A percentile compares a stretch with the other conserved stretches of the same genome.
Evolutionary conservation across 2,329 filamentous ascomycete genomes (phyloP).

Genomic region (Neonectria sp.): DNA sequence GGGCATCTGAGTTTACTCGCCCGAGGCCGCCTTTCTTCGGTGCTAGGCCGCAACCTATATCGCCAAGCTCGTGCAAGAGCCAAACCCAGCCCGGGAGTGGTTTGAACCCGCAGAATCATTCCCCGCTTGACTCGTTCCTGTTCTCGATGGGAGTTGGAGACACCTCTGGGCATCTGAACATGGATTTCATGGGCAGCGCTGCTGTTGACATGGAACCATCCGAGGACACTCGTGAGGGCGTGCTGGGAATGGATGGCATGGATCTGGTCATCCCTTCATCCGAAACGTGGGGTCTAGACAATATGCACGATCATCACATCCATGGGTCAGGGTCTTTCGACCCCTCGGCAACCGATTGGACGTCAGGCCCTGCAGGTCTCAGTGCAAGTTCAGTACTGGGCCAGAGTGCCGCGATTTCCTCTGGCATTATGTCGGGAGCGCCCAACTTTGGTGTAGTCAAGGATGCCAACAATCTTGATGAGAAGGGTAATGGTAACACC

Average conservation of each 20-base stretch:
- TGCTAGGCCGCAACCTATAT: conserved; percentile 35
- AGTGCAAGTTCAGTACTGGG: conserved; percentile 49
- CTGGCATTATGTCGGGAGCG: conserved; percentile 44
- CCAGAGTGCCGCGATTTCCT: conserved; percentile 45
- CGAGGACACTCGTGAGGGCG: conserved; percentile 29
- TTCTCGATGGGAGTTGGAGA: conserved; percentile 46
- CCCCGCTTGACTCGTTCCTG: conserved; percentile 45
- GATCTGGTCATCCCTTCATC: conserved; percentile 46
- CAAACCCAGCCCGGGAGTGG: conserved; percentile 26
- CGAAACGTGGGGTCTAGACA: conserved; percentile 48
- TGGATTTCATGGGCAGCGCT: conserved; percentile 49
- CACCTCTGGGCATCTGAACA: conserved; percentile 43
- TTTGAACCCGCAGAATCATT: conserved; percentile 34
- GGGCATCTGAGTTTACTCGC: conserved; percentile 51
- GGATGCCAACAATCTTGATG: conserved; percentile 9
- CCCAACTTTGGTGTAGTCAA: conserved; percentile 33
- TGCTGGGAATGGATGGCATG: conserved; percentile 41
- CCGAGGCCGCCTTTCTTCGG: conserved; percentile 50
- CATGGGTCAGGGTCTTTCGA: conserved; percentile 41
- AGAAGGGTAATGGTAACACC: background rate
- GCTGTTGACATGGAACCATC: conserved; percentile 48
- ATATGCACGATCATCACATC: conserved; percentile 39
- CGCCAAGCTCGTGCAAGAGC: conserved; percentile 38
- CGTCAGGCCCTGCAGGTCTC: conserved; percentile 46
- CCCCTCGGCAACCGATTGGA: conserved; percentile 47